These are phyloP conservation scores for Glycine latifolia DNA, from an alignment of 306 rosid species.

Conservation along the genomic window DNA sequence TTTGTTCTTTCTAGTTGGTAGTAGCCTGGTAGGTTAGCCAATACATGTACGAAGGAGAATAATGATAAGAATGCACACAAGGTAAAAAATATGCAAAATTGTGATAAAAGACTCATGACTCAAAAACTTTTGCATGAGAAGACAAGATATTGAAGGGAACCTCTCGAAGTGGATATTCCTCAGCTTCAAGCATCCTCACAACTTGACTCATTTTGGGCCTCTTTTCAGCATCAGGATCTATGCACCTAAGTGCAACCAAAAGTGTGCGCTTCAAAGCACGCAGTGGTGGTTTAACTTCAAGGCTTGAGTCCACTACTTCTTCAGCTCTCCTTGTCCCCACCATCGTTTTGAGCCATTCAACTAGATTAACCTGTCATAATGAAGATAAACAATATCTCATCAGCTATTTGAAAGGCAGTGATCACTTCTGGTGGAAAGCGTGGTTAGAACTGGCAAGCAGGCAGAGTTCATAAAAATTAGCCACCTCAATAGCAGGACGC, in stretches of 20 bases:
- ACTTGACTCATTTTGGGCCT: constrained; percentile 97
- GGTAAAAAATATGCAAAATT: neutral
- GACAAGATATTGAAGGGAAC: constrained; percentile 51
- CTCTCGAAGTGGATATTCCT: constrained; percentile 88
- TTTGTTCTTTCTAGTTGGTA: neutral
- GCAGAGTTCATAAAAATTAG: constrained; percentile 32
- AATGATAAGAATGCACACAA: neutral
- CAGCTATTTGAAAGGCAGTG: constrained; percentile 29
- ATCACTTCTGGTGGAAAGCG: neutral
- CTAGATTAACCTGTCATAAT: constrained; percentile 85
- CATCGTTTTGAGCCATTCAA: constrained; percentile 97
- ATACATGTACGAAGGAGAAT: neutral
- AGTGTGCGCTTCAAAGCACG: constrained; percentile 86
- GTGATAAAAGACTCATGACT: neutral
- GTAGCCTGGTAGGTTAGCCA: neutral
- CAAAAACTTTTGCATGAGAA: neutral
- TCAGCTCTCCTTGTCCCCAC: constrained; percentile 92
- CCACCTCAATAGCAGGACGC: constrained; percentile 86
- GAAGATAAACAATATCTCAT: constrained; percentile 34
- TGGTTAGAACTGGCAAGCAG: constrained; percentile 25
- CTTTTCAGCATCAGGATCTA: constrained; percentile 86
- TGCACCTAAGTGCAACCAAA: constrained; percentile 87
- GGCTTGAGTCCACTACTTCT: constrained; percentile 81
- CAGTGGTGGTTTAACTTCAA: constrained; percentile 79
- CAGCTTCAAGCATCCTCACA: constrained; percentile 92